These are phyloP conservation scores for Backusella mclennaniae DNA, from an alignment of 192 early-diverging fungal species.

Conservation along the genomic window DNA sequence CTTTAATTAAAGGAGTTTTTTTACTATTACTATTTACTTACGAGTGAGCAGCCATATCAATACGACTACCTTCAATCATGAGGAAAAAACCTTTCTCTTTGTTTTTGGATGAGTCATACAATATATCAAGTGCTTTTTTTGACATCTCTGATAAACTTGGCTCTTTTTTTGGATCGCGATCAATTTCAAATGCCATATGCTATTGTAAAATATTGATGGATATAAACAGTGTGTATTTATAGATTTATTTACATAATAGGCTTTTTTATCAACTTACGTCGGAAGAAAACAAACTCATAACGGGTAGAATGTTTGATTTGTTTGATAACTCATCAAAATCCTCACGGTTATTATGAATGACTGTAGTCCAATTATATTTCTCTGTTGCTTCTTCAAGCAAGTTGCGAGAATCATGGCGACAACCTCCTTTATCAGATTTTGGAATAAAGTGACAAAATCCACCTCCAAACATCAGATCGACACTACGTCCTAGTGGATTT, in stretches of 20 bases:
- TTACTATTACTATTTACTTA: slow-evolving; percentile 15
- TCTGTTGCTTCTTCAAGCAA: slow-evolving; percentile 56
- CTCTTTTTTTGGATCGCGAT: slow-evolving; percentile 63
- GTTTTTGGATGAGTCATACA: slow-evolving; percentile 46
- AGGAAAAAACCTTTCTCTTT: slow-evolving; percentile 84
- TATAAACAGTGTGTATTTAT: neutral
- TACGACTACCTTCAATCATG: slow-evolving; percentile 95
- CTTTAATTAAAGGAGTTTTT: neutral
- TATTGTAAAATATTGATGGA: slow-evolving; percentile 8
- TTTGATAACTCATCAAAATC: slow-evolving; percentile 62
- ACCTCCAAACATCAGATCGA: slow-evolving; percentile 92
- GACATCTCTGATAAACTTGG: slow-evolving; percentile 88
- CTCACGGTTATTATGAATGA: slow-evolving; percentile 42
- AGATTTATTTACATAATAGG: neutral
- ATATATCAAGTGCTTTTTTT: slow-evolving; percentile 73
- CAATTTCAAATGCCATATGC: slow-evolving; percentile 95
- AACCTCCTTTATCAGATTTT: slow-evolving; percentile 39
- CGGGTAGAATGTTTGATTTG: slow-evolving; percentile 51
- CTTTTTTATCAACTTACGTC: slow-evolving; percentile 43
- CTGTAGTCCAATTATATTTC: slow-evolving; percentile 60
- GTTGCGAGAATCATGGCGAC: slow-evolving; percentile 75
- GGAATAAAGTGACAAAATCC: slow-evolving; percentile 90
- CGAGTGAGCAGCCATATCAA: slow-evolving; percentile 95
- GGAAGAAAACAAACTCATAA: slow-evolving; percentile 73
- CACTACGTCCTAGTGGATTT: slow-evolving; percentile 75